These are phyloP conservation scores for Trichoderma virens DNA, from an alignment of 495 filamentous ascomycete species.

Conservation along the genomic window DNA sequence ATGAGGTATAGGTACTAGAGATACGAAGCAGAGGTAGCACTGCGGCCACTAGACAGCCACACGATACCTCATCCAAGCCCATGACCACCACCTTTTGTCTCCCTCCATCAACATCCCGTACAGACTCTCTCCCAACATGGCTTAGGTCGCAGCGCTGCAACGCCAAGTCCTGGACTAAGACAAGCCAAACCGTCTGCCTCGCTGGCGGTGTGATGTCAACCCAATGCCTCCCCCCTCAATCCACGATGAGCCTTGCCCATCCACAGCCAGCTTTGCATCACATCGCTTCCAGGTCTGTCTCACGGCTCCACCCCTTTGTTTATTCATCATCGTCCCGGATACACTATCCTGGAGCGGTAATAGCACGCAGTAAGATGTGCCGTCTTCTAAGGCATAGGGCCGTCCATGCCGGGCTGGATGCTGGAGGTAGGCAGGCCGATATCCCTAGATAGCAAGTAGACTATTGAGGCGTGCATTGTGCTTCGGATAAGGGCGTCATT, in stretches of 20 bases:
- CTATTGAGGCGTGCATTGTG: background rate
- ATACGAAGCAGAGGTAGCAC: too few relatives aligned
- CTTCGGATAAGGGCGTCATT: background rate
- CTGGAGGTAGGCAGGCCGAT: background rate
- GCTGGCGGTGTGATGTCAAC: slow-evolving; percentile 8
- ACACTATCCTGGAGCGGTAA: background rate
- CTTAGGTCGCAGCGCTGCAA: background rate
- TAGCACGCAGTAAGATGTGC: background rate
- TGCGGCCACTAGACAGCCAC: background rate
- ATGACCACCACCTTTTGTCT: background rate
- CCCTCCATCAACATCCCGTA: background rate
- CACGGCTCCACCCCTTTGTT: background rate
- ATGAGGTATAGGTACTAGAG: too few relatives aligned
- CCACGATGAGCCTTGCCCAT: too few relatives aligned
- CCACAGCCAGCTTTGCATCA: slow-evolving; percentile 2
- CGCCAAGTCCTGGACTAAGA: background rate
- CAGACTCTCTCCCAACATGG: background rate
- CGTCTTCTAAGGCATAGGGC: background rate
- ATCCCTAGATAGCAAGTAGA: background rate
- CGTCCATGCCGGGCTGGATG: background rate
- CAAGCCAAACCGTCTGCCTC: background rate
- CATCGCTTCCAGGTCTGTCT: background rate
- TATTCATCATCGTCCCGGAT: background rate
- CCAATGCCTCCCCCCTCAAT: background rate
- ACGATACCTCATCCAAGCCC: background rate